phyloP scores from a whole-genome alignment of 2,329 filamentous ascomycete species.

The Fusarium fracticaudum region DNA sequence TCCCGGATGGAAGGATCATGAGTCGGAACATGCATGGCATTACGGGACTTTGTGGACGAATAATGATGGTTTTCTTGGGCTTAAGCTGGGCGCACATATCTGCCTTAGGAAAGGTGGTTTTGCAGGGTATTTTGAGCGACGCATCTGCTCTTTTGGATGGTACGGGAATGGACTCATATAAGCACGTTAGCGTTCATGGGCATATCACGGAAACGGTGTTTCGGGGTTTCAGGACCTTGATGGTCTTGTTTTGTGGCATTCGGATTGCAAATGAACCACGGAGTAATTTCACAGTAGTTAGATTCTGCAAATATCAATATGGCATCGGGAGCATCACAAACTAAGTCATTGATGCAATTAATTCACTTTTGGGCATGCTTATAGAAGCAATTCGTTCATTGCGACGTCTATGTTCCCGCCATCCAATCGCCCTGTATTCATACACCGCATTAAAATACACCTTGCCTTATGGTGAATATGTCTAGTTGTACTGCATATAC shows the following conservation, averaged over 20 bases:
- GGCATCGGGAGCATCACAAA: neutral
- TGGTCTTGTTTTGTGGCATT: slow-evolving; percentile 5
- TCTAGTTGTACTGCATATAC: slow-evolving; percentile 99
- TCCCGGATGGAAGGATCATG: slow-evolving; percentile 52
- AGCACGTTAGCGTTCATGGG: slow-evolving; percentile 4
- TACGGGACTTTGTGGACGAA: slow-evolving; percentile 20
- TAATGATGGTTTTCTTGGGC: slow-evolving; percentile 30
- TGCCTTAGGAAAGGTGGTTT: neutral
- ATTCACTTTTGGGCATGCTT: neutral
- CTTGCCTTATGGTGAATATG: slow-evolving; percentile 29
- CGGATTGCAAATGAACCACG: slow-evolving; percentile 2
- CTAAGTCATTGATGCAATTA: neutral
- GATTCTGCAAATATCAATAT: slow-evolving; percentile 26
- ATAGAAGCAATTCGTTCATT: slow-evolving; percentile 34
- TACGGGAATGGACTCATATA: neutral
- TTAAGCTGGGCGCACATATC: neutral
- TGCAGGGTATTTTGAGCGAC: neutral
- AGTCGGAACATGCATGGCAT: neutral
- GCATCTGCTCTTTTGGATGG: slow-evolving; percentile 6
- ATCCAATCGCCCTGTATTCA: slow-evolving; percentile 44
- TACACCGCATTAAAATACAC: slow-evolving; percentile 48
- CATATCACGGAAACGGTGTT: slow-evolving; percentile 37
- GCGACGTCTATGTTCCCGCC: slow-evolving; percentile 39
- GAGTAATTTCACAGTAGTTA: slow-evolving; percentile 26
- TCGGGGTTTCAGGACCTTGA: slow-evolving; percentile 14